Evolutionary conservation across 2,329 filamentous ascomycete genomes (phyloP), one percentile per base, ranked within the genome.

Genomic region (Bipolaris cookei): DNA sequence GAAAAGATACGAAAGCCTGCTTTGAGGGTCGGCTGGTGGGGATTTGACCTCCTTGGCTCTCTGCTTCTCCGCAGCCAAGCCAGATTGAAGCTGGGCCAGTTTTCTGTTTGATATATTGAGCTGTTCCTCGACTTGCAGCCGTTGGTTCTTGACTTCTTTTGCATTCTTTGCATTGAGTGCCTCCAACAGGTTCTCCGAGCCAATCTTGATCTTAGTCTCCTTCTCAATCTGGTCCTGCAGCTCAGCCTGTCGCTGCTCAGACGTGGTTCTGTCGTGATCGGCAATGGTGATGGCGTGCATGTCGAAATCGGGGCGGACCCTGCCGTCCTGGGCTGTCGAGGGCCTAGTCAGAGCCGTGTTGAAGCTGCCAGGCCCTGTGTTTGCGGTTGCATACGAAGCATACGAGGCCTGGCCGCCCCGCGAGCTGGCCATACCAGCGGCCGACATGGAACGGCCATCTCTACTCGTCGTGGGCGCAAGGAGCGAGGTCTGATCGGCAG

Each of bases 121-220:
- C 79, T 99, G 95, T 47, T 90, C 90, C 79, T 99, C 81, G n/a
- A 82, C 81, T 61, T 79, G 76, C 46, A 78, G 69, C 42, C 80
- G 73, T 71, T 83, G 81, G 51, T 82, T 94, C 74, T 93, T 96
- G 62, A 90, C 90, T 76, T 98, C 94, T 79, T 98, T 99, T 43
- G 91, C 90, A 76, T 96, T 97, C 78, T 99, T 99, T 42, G 88
- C 86, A 75, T 97, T 92, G 64, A 99, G 80, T 11, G 95, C 95
- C 80, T 99, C 95, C 37, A 99, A 83, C 86, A 99, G 88, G 75
- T 99, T 99, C 81, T 99, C 95, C 56, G 94, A 97, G 18, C 95
- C 95, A 69, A 94, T 90, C 77, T 96, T 97, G 74, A 99, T 98
- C 82, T 98, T 98, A 80, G 93, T 88, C 79, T 99, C 96, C 70